Evolutionary conservation across 768 basidiomycete species (phyloP), one percentile per base, ranked within the genome.

Genomic region (Trametes cingulata): DNA sequence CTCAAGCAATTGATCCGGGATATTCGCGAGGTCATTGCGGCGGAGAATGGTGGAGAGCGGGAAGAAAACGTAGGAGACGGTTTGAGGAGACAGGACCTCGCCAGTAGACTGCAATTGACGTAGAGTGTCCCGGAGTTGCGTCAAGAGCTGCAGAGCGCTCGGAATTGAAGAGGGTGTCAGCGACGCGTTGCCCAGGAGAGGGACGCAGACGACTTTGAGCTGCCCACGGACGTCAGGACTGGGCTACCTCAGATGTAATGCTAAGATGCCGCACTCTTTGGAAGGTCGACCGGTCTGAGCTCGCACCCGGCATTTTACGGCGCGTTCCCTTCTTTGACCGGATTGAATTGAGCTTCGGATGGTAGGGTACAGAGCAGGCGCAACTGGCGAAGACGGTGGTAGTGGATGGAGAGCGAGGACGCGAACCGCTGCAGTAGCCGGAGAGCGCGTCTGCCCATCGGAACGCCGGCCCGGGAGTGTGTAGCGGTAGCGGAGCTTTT

Each of bases 31-130:
- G 15, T 81, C 67, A 70, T 95, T 93, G 33, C 91, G 86, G 49
- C 89, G 86, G 36, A 98, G 80, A 50, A 97, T 84, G 27, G 86
- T 84, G 2, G 93, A 93, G 40, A 98, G 72, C 3, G 96, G 96
- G 66, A 93, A 90, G 74, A 95, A 91, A 27, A 86, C 77, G 72
- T 98, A 98, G 45, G 89, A 87, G 43, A 93, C 83, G 48, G 94
- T 78, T 15, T 82, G 81, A 0, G 82, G 69, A 1, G 82, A 77
- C 36, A 93, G 78, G 4, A 71, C 52, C 36, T 67, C 59, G 8
- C 72, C 71, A 8, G 76, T 73, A 13, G 74, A 63, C 10, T 78
- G 73, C 24, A 82, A 67, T 6, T 77, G 74, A n/a, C 70, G 71
- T 42, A 94, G 75, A 7, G 74, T 72, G 8, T 70, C 67, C 54